Evolutionary conservation across 176 grass and related monocot species (phyloP).

Genomic region (Tillandsia fasciculata): DNA sequence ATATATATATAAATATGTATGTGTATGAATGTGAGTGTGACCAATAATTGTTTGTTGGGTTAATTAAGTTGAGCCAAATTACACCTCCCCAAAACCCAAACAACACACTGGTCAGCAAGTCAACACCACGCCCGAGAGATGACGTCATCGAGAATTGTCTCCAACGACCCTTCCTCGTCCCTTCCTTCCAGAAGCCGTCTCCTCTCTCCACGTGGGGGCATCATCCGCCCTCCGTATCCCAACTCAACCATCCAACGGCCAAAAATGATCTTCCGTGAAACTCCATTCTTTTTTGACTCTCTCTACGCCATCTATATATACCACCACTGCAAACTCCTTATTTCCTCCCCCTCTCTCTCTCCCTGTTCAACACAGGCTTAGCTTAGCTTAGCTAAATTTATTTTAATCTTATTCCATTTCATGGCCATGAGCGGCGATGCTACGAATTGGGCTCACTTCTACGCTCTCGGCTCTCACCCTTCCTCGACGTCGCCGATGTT

Average conservation of each 20-base stretch:
- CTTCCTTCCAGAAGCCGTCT: background rate
- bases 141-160: background rate
- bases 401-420: background rate
- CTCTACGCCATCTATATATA: background rate
- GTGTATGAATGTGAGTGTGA: background rate
- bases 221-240: background rate
- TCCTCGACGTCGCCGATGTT: background rate
- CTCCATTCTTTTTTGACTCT: background rate
- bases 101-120: background rate
- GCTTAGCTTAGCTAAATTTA: background rate
- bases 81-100: background rate
- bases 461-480: background rate
- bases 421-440: constrained; percentile 53
- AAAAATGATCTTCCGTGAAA: background rate
- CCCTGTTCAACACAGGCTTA: no score
- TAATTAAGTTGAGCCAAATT: background rate
- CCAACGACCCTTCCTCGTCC: background rate
- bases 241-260: background rate
- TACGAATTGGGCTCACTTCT: constrained; percentile 36
- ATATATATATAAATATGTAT: background rate
- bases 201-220: background rate
- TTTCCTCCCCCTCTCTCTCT: no score
- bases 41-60: background rate
- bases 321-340: no score
- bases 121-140: background rate